Base-by-base conservation (phyloP, 371 early-diverging fungal genomes). In the Mortierella sp. region DNA sequence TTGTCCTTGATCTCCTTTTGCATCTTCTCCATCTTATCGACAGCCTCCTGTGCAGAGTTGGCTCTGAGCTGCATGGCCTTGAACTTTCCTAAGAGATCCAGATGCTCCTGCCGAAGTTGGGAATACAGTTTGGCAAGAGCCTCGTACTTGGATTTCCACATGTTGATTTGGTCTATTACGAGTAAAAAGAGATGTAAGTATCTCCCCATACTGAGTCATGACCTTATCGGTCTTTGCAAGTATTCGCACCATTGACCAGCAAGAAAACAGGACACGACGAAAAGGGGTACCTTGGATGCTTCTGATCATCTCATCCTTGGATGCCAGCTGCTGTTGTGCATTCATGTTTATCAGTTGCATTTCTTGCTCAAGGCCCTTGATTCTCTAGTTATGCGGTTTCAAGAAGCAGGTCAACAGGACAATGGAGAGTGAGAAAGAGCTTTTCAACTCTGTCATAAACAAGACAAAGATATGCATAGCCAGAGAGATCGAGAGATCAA, bases 31-130 rank as follows among this genome's bases (percentile, higher is more conserved):
- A 92, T 67, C 72, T 90, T 90, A 34, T 87, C 86, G 44, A 85
- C 86, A 6, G 92, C 90, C 72, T 94, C 93, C 44, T 86, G 84
- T 1, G 92, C 94, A 59, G 87, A 86, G 78, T 89, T 90, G 58
- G 91, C 95, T 84, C 92, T 91, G 63, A 92, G 82, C 64, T 93
- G 93, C 9, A 89, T 87, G 37, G 88, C 79, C 70, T 93, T 94
- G 83, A 91, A 96, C 80, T 95, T 95, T 57, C 86, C 88, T 64
- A 98, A 80, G 32, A 98, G 81, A 37, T 96, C 98, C 64, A 99
- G 83, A 80, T 99, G 97, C 67, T 97, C 97, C 78, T 97, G 95
- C 55, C 99, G 90, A 48, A 99, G 84, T 75, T 96, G 95, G 17
- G 97, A 93, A 72, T 99, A 99, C 30, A 97, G 82, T 66, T 94